A percentile compares a stretch with the other conserved stretches of the same genome.
phyloP scores from a whole-genome alignment of 805 yeast species.

The Sugiyamaella valdiviana region DNA sequence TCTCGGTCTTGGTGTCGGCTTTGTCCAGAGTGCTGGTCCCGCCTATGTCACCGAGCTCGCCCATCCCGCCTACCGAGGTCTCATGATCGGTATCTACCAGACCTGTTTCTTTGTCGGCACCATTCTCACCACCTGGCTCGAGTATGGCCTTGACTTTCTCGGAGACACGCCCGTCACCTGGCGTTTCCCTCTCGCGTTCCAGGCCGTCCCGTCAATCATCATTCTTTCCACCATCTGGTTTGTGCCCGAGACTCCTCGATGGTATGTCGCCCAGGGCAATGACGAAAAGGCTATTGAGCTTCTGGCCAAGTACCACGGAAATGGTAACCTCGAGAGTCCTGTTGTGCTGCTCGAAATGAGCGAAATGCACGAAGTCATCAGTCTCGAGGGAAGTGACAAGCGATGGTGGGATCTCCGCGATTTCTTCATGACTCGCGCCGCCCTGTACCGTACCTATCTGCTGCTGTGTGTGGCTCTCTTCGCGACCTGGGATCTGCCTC shows the following conservation, averaged over 20 bases:
- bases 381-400: slow-evolving; percentile 6
- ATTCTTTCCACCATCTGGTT: slow-evolving; percentile 4
- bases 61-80: slow-evolving; percentile 18
- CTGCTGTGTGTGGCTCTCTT: slow-evolving; percentile 3
- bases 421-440: slow-evolving; percentile 9
- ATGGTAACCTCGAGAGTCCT: slow-evolving; percentile 7
- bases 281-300: slow-evolving; percentile 10
- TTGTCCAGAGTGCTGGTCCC: slow-evolving; percentile 16
- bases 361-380: slow-evolving; percentile 4
- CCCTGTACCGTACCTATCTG: slow-evolving; percentile 8
- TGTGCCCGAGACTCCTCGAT: slow-evolving; percentile 18
- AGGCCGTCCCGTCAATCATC: slow-evolving; percentile 9
- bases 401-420: slow-evolving; percentile 14
- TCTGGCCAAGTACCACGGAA: slow-evolving; percentile 9
- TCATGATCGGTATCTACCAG: slow-evolving; percentile 11
- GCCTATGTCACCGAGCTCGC: slow-evolving; percentile 17
- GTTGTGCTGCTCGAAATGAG: slow-evolving; percentile 7
- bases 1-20: slow-evolving; percentile 18
- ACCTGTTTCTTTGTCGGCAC: slow-evolving; percentile 12
- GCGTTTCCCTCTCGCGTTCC: slow-evolving; percentile 17
- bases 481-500: slow-evolving; percentile 7
- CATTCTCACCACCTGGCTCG: slow-evolving; percentile 12
- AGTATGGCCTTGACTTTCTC: slow-evolving; percentile 8
- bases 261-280: slow-evolving; percentile 11
- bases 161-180: slow-evolving; percentile 10